Percentiles rank a stretch among this genome's conserved stretches.
These are phyloP conservation scores for Hypomyces rosellus DNA, from an alignment of 2,329 filamentous ascomycete species.

Conservation along the genomic window DNA sequence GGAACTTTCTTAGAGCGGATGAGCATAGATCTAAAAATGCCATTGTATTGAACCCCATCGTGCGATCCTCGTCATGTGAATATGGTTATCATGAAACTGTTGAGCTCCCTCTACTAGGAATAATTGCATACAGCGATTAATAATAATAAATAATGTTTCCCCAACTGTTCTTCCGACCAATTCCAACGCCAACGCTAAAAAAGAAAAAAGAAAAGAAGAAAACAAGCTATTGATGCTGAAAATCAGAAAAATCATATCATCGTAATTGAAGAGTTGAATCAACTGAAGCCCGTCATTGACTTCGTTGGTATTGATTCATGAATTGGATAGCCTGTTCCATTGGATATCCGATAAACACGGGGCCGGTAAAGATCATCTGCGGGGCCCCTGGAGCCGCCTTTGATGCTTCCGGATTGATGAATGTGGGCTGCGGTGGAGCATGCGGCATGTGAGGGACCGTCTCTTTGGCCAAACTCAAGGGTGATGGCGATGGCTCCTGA, in stretches of 20 bases:
- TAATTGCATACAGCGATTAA: constrained; percentile 5
- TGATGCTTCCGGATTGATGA: constrained; percentile 40
- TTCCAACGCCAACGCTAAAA: constrained; percentile 26
- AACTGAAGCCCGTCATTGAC: constrained; percentile 15
- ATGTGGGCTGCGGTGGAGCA: constrained; percentile 38
- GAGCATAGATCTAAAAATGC: no score
- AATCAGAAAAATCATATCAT: constrained; percentile 8
- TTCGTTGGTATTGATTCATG: constrained; percentile 52
- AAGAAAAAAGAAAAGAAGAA: neutral
- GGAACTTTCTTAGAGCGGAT: no score
- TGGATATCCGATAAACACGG: constrained; percentile 88
- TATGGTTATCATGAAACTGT: no score
- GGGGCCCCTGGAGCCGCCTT: constrained; percentile 35
- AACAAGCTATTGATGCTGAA: constrained; percentile 3
- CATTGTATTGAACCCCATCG: no score
- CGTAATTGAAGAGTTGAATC: constrained; percentile 10
- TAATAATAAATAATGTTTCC: neutral
- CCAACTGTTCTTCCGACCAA: neutral
- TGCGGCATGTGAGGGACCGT: constrained; percentile 14
- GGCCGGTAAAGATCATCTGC: constrained; percentile 83
- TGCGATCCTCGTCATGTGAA: no score
- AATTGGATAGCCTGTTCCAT: constrained; percentile 75
- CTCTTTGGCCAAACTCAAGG: constrained; percentile 18
- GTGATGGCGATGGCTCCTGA: constrained; percentile 18
- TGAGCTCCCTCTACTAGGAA: no score